Evolutionary conservation across 495 filamentous ascomycete species (phyloP), one percentile per base, ranked within the genome.

Genomic region (Lentithecium fluviatile): DNA sequence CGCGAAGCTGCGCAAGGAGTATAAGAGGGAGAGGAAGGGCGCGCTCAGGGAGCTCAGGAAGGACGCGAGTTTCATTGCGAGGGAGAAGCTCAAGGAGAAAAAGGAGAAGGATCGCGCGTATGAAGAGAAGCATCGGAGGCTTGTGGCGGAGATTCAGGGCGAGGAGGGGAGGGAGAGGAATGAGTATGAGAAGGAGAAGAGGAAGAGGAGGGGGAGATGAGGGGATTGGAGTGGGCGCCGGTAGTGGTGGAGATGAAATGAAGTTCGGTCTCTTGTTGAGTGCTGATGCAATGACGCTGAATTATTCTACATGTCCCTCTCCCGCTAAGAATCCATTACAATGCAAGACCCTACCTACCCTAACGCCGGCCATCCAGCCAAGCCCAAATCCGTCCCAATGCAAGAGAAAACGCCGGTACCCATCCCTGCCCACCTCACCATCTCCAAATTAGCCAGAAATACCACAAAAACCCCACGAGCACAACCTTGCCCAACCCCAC

Each of bases 21-120:
- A 90, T 82, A 96, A 96, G 83, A 84, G 86, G 68, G 94, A 99
- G 80, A 81, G 82, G 73, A 99, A 99, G 83, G 94, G 91, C 12
- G 94, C 94, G 21, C 81, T 97, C 78, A 82, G 94, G 61, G 94
- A 97, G 75, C 78, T 99, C 69, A 81, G 94, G 69, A 97, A 96
- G 79, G 94, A 97, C 71, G 88, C 89, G 45, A 87, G 84, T 70
- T 97, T 97, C 70, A 82, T 97, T 73, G 89, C 90, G 34, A 80
- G 91, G 65, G 91, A 97, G 81, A 85, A 87, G 72, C 76, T 99
- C 70, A 79, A 82, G 72, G 82, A 95, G 77, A 96, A 97, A 85
- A 95, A 90, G 82, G 90, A 88, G 76, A 84, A 80, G 76, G 93
- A 96, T 76, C 80, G 76, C 20, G 70, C 68, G 67, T 96, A 97